Base-by-base conservation (phyloP, 441 rosid genomes). In the Adansonia madagascariensis region DNA sequence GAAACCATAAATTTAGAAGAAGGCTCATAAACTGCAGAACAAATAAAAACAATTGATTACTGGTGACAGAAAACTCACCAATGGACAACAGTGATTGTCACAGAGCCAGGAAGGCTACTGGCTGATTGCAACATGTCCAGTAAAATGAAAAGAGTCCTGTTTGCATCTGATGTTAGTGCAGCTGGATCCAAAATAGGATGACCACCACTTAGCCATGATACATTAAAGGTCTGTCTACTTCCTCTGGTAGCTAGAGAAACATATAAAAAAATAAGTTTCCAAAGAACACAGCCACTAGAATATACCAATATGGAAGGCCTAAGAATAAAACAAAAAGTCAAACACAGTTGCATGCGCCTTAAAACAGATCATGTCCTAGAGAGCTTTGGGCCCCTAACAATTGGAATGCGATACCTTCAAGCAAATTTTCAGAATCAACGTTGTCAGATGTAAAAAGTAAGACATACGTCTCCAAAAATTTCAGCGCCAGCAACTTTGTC, bases 401-500 rank as follows among this genome's bases (percentile, higher is more conserved):
- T 74, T 27, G 52, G 72, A 76, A 79, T 41, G 43, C 72, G 80
- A 76, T 90, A 97, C 99, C 99, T 97, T 90, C 92, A 9, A 74
- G 46, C 69, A 73, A 50, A 57, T 82, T 88, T 77, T 87, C 97
- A 77, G 87, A 81, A 75, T 92, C 94, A 84, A 79, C 84, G 81
- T 85, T 76, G 76, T 95, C 95, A 20, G 94, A 79, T 70, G 97
- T 91, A 85, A 97, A 97, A 71, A 89, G 93, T 78, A 94, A 84
- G 69, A 94, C 78, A 81, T 84, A 88, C 8, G 84, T 93, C 87
- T 97, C 97, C 97, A 97, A 85, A 86, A 94, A 97, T 86, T 95
- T 97, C 80, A 93, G 83, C 14, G 97, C 93, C 87, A 89, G 84
- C 91, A 97, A 80, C 90, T 82, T 91, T 72, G 87, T 87, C 75